These are phyloP conservation scores for Mortierella claussenii DNA, from an alignment of 192 early-diverging fungal species.

Conservation along the genomic window DNA sequence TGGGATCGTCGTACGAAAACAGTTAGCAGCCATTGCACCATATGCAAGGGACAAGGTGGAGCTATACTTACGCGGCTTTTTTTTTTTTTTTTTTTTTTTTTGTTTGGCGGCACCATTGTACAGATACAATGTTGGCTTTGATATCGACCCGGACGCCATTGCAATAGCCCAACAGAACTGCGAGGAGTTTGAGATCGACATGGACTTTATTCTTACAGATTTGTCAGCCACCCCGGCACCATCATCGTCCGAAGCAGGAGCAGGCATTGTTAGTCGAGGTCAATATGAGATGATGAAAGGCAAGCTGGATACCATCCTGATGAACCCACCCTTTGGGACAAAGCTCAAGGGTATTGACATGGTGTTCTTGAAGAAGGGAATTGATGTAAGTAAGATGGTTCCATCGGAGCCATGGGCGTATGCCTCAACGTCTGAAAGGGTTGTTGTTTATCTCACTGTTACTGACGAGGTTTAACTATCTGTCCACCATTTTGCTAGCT, in stretches of 20 bases:
- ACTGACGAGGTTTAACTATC: too few relatives aligned
- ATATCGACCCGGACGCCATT: constrained; percentile 79
- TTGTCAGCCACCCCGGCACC: constrained; percentile 48
- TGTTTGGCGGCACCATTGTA: neutral
- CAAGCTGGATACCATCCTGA: constrained; percentile 78
- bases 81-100: neutral
- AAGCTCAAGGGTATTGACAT: constrained; percentile 83
- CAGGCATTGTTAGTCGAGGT: constrained; percentile 11
- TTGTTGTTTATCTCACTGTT: too few relatives aligned
- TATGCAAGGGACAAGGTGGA: neutral
- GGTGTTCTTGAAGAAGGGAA: constrained; percentile 76
- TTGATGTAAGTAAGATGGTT: constrained; percentile 63
- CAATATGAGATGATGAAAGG: constrained; percentile 56
- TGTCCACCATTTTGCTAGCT: constrained; percentile 42
- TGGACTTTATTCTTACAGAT: constrained; percentile 73
- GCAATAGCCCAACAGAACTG: constrained; percentile 76
- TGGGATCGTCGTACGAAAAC: constrained; percentile 22
- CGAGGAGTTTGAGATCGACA: constrained; percentile 65
- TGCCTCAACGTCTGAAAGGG: too few relatives aligned
- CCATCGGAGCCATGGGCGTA: too few relatives aligned
- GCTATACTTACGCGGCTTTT: neutral
- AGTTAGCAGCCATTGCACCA: neutral
- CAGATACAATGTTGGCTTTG: constrained; percentile 69
- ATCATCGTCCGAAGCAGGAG: constrained; percentile 7
- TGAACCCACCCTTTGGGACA: constrained; percentile 88